Percentiles rank a stretch among this genome's conserved stretches.
Conservation (phyloP, 1,139 yeast species). For the Suhomyces taliae region DNA sequence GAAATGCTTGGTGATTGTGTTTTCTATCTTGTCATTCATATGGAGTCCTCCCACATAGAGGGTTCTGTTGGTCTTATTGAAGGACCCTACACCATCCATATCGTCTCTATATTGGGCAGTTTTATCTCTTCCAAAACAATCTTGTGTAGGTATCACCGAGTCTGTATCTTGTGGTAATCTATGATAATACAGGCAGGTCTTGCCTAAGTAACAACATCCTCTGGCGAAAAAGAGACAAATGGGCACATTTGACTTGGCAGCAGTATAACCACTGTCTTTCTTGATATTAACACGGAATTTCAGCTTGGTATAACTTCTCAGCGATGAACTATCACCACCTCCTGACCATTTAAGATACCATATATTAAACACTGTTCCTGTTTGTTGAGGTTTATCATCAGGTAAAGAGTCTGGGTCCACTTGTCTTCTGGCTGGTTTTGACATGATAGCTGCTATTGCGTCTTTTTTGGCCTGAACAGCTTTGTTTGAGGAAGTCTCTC, state of each 20-base stretch:
- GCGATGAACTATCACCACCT: constrained; percentile 52
- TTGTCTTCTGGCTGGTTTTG: constrained; percentile 58
- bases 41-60: constrained; percentile 73
- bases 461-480: not conserved
- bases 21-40: constrained; percentile 29
- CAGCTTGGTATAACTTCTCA: constrained; percentile 30
- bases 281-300: constrained; percentile 57
- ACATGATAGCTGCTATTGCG: not conserved
- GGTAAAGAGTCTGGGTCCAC: constrained; percentile 64
- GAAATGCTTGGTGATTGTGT: constrained; percentile 49
- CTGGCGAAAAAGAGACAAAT: constrained; percentile 86
- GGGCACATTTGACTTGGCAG: constrained; percentile 51
- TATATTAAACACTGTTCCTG: constrained; percentile 77
- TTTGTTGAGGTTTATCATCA: constrained; percentile 71
- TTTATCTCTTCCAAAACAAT: constrained; percentile 92
- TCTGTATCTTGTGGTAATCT: constrained; percentile 62
- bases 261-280: constrained; percentile 74
- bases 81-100: constrained; percentile 94
- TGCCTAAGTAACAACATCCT: constrained; percentile 82
- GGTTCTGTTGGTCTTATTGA: constrained; percentile 66
- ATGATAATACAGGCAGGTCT: constrained; percentile 74
- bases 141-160: constrained; percentile 59
- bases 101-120: constrained; percentile 83
- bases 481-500: not conserved
- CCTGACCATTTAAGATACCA: constrained; percentile 92